Conservation (phyloP, 441 rosid species). For the Gossypium laxum region DNA sequence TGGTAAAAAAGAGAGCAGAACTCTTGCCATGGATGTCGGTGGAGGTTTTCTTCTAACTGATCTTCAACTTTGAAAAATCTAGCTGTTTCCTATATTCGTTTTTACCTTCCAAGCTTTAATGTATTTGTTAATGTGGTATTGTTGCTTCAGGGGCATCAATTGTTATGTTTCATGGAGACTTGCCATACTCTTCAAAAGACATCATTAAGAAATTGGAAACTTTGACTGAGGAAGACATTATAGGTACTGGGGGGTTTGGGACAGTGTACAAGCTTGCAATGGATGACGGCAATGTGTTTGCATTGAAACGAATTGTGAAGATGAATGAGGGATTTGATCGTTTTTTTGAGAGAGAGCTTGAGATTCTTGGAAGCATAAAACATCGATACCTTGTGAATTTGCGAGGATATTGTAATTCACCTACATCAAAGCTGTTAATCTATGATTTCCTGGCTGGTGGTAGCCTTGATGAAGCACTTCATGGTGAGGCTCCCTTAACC, state of each 20-base stretch:
- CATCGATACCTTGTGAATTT: constrained; percentile 86
- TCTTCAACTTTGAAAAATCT: not conserved
- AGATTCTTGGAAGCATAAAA: constrained; percentile 95
- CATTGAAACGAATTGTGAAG: constrained; percentile 77
- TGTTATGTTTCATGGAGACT: constrained; percentile 94
- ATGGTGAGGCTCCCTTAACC: constrained; percentile 40
- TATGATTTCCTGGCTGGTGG: constrained; percentile 93
- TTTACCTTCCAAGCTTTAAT: not conserved
- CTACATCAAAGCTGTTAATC: constrained; percentile 77
- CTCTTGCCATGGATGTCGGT: constrained; percentile 79
- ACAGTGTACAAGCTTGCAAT: constrained; percentile 85
- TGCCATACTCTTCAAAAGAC: constrained; percentile 92
- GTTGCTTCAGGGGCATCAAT: constrained; percentile 72
- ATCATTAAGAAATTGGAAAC: constrained; percentile 74
- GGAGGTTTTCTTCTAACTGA: constrained; percentile 48
- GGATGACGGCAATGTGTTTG: constrained; percentile 93
- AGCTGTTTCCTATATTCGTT: not conserved
- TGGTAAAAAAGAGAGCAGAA: constrained; percentile 65
- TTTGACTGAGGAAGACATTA: constrained; percentile 74
- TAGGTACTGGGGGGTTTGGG: constrained; percentile 92
- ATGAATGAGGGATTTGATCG: constrained; percentile 90
- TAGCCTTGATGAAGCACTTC: constrained; percentile 95
- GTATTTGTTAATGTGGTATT: constrained; percentile 9
- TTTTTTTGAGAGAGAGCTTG: constrained; percentile 91
- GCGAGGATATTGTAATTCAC: constrained; percentile 95